Conservation (phyloP, 2,329 filamentous ascomycete species). For the Hirsutella minnesotensis region DNA sequence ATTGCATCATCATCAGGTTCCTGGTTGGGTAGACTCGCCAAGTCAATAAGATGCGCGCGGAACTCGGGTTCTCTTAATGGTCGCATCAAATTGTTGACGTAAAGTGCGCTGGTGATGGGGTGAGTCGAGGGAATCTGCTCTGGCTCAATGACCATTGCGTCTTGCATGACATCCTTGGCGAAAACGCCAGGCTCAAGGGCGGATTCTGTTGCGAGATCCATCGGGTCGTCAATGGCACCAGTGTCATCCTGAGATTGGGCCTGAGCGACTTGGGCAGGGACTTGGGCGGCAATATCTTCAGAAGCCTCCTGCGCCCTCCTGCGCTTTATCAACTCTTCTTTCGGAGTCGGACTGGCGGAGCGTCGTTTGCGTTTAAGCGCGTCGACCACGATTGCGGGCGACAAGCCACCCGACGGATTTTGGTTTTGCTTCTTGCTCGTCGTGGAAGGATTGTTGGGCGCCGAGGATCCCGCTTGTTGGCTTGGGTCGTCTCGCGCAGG, state of each 20-base stretch:
- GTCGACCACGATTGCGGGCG: conserved; percentile 21
- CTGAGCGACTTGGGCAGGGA: neutral
- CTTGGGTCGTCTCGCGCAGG: no score
- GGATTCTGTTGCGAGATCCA: neutral
- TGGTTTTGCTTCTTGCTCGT: neutral
- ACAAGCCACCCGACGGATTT: conserved; percentile 4
- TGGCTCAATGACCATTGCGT: conserved; percentile 21
- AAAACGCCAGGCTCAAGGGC: neutral
- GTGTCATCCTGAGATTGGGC: neutral
- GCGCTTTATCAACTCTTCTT: conserved; percentile 36
- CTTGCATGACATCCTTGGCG: conserved; percentile 8
- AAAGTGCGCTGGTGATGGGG: conserved; percentile 64
- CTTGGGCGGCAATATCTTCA: conserved; percentile 6
- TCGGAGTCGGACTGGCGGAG: conserved; percentile 49
- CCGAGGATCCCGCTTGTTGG: neutral
- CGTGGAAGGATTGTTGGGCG: neutral
- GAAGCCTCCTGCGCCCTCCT: conserved; percentile 32
- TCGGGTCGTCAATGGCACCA: neutral
- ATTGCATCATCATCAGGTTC: conserved; percentile 42
- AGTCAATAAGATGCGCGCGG: conserved; percentile 52
- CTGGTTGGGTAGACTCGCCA: conserved; percentile 49
- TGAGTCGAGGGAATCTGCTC: conserved; percentile 49
- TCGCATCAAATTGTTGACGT: conserved; percentile 84
- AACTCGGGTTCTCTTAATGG: conserved; percentile 62
- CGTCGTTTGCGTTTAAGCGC: conserved; percentile 55